Base-by-base conservation (phyloP, 1,284 basidiomycete species). In the Sphaerobolus stellatus region DNA sequence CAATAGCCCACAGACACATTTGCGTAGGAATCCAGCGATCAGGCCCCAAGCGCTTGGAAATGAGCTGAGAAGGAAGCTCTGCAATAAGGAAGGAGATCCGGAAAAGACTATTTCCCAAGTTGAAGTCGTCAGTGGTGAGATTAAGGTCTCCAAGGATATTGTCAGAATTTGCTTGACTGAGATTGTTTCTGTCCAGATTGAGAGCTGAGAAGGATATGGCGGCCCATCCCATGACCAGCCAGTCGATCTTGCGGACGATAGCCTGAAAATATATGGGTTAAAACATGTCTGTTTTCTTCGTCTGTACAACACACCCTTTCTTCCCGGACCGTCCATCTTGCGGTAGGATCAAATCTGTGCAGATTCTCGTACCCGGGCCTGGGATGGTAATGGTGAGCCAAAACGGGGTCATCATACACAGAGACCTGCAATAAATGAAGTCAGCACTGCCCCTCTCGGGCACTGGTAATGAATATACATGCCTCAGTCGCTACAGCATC, bases 21-120 rank as follows among this genome's bases (percentile, higher is more conserved):
- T 87, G 85, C 20, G 72, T 80, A 1, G 87, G 86, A 60, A 89
- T 84, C 85, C 85, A 89, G 25, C 80, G 74, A 66, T 88, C 86
- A 2, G 84, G 83, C 3, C 86, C 86, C 33, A 82, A 52, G 74
- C 82, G 74, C 67, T 89, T 90, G 4, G 84, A 87, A 40, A 90
- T 68, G 14, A 90, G 71, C 60, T 88, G 86, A 1, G 85, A 87
- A 18, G 87, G 86, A 27, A 88, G 67, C 62, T 86, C 84, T 3
- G 83, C 83, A 31, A 66, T 71, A 33, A 88, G 68, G 68, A 88
- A 88, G 34, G 79, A 69, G 1, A 86, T 57, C 48, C 79, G 75
- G 59, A 79, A 81, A 2, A 86, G 55, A 1, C 73, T 81, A 59
- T 85, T 88, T 13, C 84, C 88, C 33, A 81, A 66, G 66, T 90